Evolutionary conservation across 2,329 filamentous ascomycete species (phyloP), one percentile per base, ranked within the genome.

Genomic region (Ascochyta lentis): DNA sequence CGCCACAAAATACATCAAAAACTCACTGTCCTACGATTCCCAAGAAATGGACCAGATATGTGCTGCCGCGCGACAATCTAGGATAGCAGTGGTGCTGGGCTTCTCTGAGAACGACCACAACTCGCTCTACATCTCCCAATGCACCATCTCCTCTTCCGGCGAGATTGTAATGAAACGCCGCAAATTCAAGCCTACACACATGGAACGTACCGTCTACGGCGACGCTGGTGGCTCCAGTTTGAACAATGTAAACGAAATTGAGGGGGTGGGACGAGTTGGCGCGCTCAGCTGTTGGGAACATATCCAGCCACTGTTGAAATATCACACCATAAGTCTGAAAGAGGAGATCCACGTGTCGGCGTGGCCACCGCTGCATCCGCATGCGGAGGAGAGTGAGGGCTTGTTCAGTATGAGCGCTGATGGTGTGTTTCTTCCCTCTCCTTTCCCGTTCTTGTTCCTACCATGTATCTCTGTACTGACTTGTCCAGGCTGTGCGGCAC

Each of bases 121-220:
- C 37, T 73, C 67, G n/a, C 60, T 79, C 0, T 79, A 79, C 60
- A 78, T 79, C 31, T 58, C 72, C 0, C 76, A 79, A 62, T 71
- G 69, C n/a, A 64, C 72, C 23, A 78, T 79, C 44, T 63, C 64
- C 13, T 56, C 69, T 0, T 49, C 61, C 6, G 77, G 77, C 1
- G 58, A 66, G 10, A 60, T 78, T 12, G 39, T 71, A 24, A 76
- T 77, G 71, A 67, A 69, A 48, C 61, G 77, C 10, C 64, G 77
- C 4, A 79, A 79, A 55, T 65, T 79, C 60, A 79, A 78, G 66
- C 72, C 77, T 0, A 78, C 77, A 3, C 77, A 79, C 46, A 76
- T 78, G 73, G 77, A 79, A 57, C 69, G 77, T 6, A 78, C 77
- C 0, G 66, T 79, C 15, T 80, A 77, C 43, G 77, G 78, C 3